Evolutionary conservation across 805 yeast genomes (phyloP), one percentile per base, ranked within the genome.

Genomic region (Hanseniaspora clermontiae): DNA sequence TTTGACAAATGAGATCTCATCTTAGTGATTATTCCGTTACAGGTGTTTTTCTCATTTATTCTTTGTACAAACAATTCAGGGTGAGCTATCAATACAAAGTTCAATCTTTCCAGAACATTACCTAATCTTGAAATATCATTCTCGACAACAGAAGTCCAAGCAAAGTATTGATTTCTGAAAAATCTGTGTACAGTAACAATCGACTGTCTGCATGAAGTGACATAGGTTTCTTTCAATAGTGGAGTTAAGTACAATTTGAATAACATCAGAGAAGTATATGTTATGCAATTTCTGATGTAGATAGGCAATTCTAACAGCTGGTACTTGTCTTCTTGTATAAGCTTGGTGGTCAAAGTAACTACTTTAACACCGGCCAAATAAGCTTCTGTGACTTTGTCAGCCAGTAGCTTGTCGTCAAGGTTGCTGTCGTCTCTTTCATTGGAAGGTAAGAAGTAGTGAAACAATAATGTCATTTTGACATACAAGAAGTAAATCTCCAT

Each of bases 1-100:
- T 93, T 95, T 0, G 96, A 85, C 62, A 90, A 74, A 68, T 90
- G 97, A 0, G 95, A 87, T 64, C 97, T 77, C 95, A 90, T 90
- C 58, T 90, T 76, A 2, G 86, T 78, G 50, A 90, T 86, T 34
- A 90, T 85, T 2, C 86, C 83, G 46, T 20, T 29, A 32, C 57
- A 53, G 4, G 49, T 46, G 19, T 29, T 19, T n/a, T 38, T 38
- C 19, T 53, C 57, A 46, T 46, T 53, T n/a, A 80, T 81, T 11
- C 81, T 77, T 58, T 80, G 81, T 2, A 82, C 76, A 63, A 88
- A 84, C 7, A 90, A 74, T 54, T 88, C 90, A 1, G 97, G 96
- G 64, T 87, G 88, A 0, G 95, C 85, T 58, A 86, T 83, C 46
- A 90, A 74, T 7, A 87, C 96, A 65, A 85, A 84, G 66, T 90